Evolutionary conservation across 177 flowering plant species (phyloP).

Genomic region (Telopea speciosissima): DNA sequence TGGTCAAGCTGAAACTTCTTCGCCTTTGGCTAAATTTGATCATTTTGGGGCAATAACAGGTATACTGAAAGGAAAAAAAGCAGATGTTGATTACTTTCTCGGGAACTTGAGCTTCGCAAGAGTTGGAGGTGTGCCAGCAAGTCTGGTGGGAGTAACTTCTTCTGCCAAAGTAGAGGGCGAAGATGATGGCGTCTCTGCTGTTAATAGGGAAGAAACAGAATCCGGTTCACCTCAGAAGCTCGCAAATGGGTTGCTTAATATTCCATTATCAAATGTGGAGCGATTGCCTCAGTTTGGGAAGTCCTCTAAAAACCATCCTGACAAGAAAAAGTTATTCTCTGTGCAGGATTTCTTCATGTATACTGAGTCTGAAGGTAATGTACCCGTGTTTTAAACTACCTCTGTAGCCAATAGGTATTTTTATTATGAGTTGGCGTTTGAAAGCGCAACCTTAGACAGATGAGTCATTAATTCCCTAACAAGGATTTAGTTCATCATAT

Average conservation of each 20-base stretch:
- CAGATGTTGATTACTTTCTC: conserved; percentile 53
- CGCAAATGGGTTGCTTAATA: conserved; percentile 59
- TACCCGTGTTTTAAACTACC: conserved; percentile 59
- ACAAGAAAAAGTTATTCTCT: conserved; percentile 84
- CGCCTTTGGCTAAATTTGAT: conserved; percentile 32
- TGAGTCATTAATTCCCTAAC: conserved; percentile 72
- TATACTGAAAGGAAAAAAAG: conserved; percentile 53
- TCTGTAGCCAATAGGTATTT: conserved; percentile 9
- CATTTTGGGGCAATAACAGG: conserved; percentile 40
- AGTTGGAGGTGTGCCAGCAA: conserved; percentile 68
- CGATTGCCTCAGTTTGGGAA: conserved; percentile 77
- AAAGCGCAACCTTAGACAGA: conserved; percentile 34
- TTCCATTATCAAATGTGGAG: conserved; percentile 94
- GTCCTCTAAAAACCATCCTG: conserved; percentile 73
- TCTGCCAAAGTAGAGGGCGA: conserved; percentile 48
- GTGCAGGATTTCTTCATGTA: conserved; percentile 93
- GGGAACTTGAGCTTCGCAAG: conserved; percentile 81
- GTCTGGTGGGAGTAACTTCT: conserved; percentile 54
- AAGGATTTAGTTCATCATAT: too few relatives aligned
- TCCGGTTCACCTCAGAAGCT: conserved; percentile 48
- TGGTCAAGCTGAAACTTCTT: conserved; percentile 14
- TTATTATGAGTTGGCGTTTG: not conserved
- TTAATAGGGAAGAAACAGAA: conserved; percentile 41
- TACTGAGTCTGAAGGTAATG: conserved; percentile 92
- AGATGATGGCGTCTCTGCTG: conserved; percentile 29